Percentiles rank a stretch among this genome's conserved stretches.
These are phyloP conservation scores for Blastobotrys apis DNA, from an alignment of 1,139 yeast genomes.

Conservation along the genomic window DNA sequence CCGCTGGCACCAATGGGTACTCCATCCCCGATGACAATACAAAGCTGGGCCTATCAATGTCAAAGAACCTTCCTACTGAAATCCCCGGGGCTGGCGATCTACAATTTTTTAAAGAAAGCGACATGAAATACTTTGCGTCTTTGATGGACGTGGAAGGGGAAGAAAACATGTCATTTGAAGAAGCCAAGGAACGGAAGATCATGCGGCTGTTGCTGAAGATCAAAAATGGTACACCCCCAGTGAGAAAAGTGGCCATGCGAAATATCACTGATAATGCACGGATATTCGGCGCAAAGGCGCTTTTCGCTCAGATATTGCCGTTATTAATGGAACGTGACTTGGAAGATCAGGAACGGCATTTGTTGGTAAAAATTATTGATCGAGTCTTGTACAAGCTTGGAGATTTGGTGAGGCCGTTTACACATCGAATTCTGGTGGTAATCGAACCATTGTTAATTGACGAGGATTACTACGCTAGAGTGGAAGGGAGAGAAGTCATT, in stretches of 20 bases:
- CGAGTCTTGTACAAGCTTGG: constrained; percentile 64
- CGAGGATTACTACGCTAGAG: constrained; percentile 66
- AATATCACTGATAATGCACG: constrained; percentile 61
- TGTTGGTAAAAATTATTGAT: constrained; percentile 70
- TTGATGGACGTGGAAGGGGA: constrained; percentile 42
- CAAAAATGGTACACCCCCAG: constrained; percentile 70
- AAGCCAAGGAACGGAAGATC: constrained; percentile 56
- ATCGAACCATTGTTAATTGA: constrained; percentile 78
- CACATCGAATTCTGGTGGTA: constrained; percentile 68
- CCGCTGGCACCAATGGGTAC: constrained; percentile 32
- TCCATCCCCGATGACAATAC: constrained; percentile 33
- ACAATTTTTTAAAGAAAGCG: constrained; percentile 66
- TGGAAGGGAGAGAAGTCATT: constrained; percentile 77
- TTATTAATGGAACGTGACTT: constrained; percentile 65
- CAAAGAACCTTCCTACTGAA: constrained; percentile 44
- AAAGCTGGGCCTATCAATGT: constrained; percentile 26
- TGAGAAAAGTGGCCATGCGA: constrained; percentile 68
- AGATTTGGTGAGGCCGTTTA: constrained; percentile 63
- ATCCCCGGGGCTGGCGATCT: constrained; percentile 60
- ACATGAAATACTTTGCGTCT: constrained; percentile 66
- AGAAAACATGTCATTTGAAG: constrained; percentile 45
- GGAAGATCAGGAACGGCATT: constrained; percentile 81
- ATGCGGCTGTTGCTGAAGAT: constrained; percentile 62
- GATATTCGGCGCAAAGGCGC: constrained; percentile 61
- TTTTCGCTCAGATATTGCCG: constrained; percentile 70